Evolutionary conservation across 2,329 filamentous ascomycete genomes (phyloP).

Genomic region (Claviceps humidiphila): DNA sequence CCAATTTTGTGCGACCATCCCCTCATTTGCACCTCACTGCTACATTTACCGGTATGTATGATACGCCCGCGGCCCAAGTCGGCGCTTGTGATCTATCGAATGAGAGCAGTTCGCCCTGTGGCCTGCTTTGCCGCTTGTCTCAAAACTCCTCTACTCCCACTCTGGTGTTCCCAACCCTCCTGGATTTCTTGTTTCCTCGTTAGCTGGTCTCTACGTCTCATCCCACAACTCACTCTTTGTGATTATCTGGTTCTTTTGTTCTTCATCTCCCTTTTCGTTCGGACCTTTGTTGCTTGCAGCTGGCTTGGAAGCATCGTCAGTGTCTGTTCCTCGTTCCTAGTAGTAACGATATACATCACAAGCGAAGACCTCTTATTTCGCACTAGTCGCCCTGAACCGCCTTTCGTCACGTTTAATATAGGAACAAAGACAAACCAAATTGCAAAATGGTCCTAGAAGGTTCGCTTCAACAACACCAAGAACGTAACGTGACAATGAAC

Average conservation of each 20-base stretch:
- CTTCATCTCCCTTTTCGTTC: background rate
- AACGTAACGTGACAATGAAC: no score
- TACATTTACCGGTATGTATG: conserved; percentile 9
- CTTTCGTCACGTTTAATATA: background rate
- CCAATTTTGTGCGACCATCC: conserved; percentile 1
- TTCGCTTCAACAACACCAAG: conserved; percentile 14
- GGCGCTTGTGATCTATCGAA: conserved; percentile 24
- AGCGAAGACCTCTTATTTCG: background rate
- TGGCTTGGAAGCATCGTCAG: conserved; percentile 9
- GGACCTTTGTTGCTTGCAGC: conserved; percentile 8
- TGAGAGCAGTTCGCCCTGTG: conserved; percentile 12
- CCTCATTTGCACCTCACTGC: conserved; percentile 11
- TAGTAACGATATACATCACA: conserved; percentile 2
- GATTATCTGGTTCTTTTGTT: conserved; percentile 19
- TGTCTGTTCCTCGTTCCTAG: conserved; percentile 3
- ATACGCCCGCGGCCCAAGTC: conserved; percentile 14
- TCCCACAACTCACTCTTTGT: conserved; percentile 16
- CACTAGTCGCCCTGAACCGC: conserved; percentile 3
- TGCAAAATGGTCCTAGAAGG: conserved; percentile 27
- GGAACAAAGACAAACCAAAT: background rate
- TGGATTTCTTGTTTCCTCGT: conserved; percentile 27
- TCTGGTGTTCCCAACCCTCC: conserved; percentile 17
- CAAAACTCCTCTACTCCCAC: conserved; percentile 39
- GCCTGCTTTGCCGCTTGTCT: conserved; percentile 20
- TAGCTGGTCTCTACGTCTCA: conserved; percentile 41